These are phyloP conservation scores for Pistacia vera DNA, from an alignment of 345 rosid species.

Conservation along the genomic window DNA sequence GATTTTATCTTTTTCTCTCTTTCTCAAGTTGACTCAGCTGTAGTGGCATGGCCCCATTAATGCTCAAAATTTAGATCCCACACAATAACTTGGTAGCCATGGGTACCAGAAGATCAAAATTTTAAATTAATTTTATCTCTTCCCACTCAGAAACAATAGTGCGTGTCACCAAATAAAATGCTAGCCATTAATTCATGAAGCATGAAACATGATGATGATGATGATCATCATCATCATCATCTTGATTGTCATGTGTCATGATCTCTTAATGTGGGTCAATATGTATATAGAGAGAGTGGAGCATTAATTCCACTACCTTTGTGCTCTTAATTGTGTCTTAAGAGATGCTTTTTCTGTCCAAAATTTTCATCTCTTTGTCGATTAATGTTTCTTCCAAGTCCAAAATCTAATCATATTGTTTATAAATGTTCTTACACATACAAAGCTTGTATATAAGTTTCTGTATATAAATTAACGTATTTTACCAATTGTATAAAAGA, in stretches of 20 bases:
- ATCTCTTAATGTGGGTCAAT: constrained; percentile 14
- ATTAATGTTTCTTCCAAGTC: background rate
- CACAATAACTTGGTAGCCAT: background rate
- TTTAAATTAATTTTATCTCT: background rate
- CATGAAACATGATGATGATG: background rate
- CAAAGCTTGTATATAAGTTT: background rate
- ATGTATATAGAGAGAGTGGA: constrained; percentile 15
- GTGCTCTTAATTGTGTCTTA: constrained; percentile 17
- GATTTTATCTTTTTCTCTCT: background rate
- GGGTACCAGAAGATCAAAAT: background rate
- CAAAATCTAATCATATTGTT: constrained; percentile 7
- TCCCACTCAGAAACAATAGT: background rate
- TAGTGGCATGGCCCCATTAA: constrained; percentile 25
- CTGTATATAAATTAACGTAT: too few species aligned
- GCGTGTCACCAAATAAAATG: background rate
- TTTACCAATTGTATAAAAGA: too few species aligned
- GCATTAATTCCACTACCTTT: constrained; percentile 28
- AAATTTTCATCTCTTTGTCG: background rate
- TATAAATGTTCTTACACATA: background rate
- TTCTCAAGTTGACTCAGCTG: constrained; percentile 20
- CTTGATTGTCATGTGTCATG: background rate
- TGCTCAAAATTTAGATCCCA: background rate
- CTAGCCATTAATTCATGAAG: background rate
- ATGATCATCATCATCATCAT: background rate
- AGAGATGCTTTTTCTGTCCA: background rate